Conservation (phyloP, 164 flowering plant species). For the Cinnamomum chago region DNA sequence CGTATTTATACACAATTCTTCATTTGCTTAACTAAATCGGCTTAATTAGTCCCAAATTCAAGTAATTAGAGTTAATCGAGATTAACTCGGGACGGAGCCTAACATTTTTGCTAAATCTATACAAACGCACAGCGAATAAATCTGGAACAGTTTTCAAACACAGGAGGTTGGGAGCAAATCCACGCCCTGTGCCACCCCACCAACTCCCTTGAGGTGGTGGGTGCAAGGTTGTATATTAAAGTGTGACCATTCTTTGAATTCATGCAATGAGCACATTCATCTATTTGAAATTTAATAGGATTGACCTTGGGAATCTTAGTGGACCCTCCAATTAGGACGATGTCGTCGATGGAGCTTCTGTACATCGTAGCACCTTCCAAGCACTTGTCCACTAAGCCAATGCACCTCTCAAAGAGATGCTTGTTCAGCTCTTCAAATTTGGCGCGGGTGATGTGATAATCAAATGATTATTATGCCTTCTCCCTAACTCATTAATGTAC, state of each 20-base stretch:
- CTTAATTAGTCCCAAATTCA: no score
- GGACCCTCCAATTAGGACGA: slow-evolving; percentile 59
- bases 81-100: no score
- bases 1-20: no score
- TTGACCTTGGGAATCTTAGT: slow-evolving; percentile 50
- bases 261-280: no score
- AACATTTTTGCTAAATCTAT: no score
- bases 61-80: no score
- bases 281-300: no score
- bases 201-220: slow-evolving; percentile 29
- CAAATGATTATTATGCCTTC: slow-evolving; percentile 39
- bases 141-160: rapidly evolving
- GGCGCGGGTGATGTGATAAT: slow-evolving; percentile 46
- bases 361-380: slow-evolving; percentile 49
- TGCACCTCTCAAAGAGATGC: slow-evolving; percentile 50
- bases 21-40: no score
- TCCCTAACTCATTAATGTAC: slow-evolving; percentile 41
- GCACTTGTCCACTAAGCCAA: slow-evolving; percentile 50
- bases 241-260: no score
- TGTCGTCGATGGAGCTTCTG: slow-evolving; percentile 44
- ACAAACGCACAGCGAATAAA: no score
- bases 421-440: slow-evolving; percentile 55
- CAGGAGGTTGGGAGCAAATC: no score
- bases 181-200: slow-evolving; percentile 24
- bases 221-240: no score